Conservation (phyloP, 805 yeast genomes). For the Candida rishiriensis region DNA sequence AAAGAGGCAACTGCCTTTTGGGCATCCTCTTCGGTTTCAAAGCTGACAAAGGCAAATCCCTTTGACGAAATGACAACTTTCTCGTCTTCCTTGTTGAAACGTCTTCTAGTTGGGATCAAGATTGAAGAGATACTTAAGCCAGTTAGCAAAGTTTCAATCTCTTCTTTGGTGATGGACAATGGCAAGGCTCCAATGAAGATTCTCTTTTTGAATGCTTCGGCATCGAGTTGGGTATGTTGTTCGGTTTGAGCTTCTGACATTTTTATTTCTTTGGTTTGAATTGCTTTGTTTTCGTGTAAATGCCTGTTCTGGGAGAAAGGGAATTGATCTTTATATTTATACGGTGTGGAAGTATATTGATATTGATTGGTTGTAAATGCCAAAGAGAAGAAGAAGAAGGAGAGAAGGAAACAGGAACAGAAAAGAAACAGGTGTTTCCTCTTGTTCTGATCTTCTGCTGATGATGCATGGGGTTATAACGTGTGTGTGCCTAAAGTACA, state of each 20-base stretch:
- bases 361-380: no score
- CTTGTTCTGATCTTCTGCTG: no score
- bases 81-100: constrained; percentile 20
- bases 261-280: not conserved
- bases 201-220: constrained; percentile 34
- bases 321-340: no score
- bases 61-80: constrained; percentile 22
- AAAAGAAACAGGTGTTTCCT: no score
- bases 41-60: constrained; percentile 49
- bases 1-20: constrained; percentile 49
- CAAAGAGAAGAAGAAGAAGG: no score
- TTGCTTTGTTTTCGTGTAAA: not conserved
- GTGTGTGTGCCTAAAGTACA: no score
- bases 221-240: constrained; percentile 4
- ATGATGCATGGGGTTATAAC: no score
- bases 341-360: no score
- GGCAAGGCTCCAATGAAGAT: constrained; percentile 44
- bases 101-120: constrained; percentile 29
- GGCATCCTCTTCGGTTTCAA: constrained; percentile 58
- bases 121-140: constrained; percentile 30
- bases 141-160: constrained; percentile 36
- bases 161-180: constrained; percentile 40
- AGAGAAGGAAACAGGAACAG: no score
- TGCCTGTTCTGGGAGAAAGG: no score
- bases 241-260: not conserved